Base-by-base conservation (phyloP, 306 rosid species). In the Ziziphus jujuba region DNA sequence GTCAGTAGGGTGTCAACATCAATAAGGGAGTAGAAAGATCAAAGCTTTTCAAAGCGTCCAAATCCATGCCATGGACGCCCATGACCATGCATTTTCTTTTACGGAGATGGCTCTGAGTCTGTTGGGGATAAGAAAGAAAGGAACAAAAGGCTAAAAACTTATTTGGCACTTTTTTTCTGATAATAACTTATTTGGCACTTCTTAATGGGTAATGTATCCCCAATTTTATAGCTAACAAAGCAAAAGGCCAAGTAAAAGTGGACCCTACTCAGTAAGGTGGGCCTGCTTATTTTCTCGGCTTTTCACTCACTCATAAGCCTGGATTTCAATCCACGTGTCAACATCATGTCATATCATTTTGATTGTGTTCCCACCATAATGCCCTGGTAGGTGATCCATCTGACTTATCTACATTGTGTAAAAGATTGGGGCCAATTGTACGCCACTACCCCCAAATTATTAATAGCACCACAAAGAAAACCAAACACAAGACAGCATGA, bases 271-370 rank as follows among this genome's bases (percentile, higher is more conserved):
- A 34, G 59, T 9, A 0, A 44, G 51, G 63, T 56, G 69, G 66
- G 69, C 69, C 65, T 48, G 49, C 56, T 5, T 5, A 33, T 63
- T 21, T n/a, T 31, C 55, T 25, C 35, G 66, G 38, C 81, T 54
- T 52, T 63, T 19, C 55, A 62, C 33, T 23, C 50, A 79, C 56
- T 63, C 69, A 63, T 69, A 54, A 66, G 72, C 59, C 67, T 5
- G 50, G 53, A 65, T 33, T 72, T 12, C 47, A 10, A 49, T 67
- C 66, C 70, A 66, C 47, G 71, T 47, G 79, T 86, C 90, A 60
- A 45, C 61, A 49, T 67, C 77, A 51, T 58, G 75, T 59, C 74
- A 72, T 60, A 54, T 56, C 67, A 34, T 58, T 62, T 59, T 59
- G 72, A 52, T 59, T 75, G 51, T 61, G 69, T 14, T 79, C 72